Evolutionary conservation across 257 asterid genomes (phyloP).

Genomic region (Salvia hispanica): DNA sequence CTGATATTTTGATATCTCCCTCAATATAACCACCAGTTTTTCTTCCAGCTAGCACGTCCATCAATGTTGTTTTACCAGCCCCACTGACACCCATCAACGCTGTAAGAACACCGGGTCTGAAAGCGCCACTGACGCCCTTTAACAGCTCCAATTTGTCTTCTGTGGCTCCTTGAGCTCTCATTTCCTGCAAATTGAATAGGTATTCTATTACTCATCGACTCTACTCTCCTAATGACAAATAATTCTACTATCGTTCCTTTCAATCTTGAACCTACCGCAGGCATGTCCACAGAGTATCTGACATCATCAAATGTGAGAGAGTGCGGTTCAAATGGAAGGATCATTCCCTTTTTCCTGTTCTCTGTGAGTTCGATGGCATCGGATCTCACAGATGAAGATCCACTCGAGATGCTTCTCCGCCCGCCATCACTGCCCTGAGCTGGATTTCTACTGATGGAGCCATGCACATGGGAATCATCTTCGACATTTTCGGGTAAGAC

Average conservation of each 20-base stretch:
- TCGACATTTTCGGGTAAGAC: conserved; percentile 46
- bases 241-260: neutral
- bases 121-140: conserved; percentile 54
- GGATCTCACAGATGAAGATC: conserved; percentile 34
- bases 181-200: conserved; percentile 39
- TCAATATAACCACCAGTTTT: conserved; percentile 62
- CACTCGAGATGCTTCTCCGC: conserved; percentile 37
- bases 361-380: conserved; percentile 39
- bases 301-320: conserved; percentile 75
- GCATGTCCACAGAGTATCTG: conserved; percentile 86
- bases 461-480: conserved; percentile 19
- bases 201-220: neutral
- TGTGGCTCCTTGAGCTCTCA: conserved; percentile 49
- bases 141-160: conserved; percentile 49
- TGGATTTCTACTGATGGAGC: conserved; percentile 14
- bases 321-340: conserved; percentile 93
- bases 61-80: conserved; percentile 63
- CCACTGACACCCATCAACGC: conserved; percentile 70
- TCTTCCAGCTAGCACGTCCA: conserved; percentile 61
- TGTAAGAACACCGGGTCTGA: conserved; percentile 59
- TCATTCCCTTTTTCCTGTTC: conserved; percentile 61
- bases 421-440: conserved; percentile 10
- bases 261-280: conserved; percentile 49
- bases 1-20: conserved; percentile 52
- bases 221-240: neutral